phyloP scores from a whole-genome alignment of 1,284 basidiomycete genomes.

The Afroboletus lepidellus region DNA sequence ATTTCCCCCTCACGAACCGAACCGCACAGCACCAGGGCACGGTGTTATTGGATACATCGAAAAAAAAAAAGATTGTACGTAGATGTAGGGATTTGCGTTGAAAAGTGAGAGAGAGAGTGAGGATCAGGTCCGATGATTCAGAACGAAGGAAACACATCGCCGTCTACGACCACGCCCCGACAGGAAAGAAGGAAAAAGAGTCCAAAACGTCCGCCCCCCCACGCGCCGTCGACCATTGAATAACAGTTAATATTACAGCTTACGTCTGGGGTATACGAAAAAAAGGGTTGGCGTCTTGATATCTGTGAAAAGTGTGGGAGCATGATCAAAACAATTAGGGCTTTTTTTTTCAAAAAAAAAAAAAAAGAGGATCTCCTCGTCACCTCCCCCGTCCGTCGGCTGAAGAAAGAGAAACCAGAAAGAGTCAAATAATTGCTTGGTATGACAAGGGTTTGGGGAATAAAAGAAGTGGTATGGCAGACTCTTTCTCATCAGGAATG shows the following conservation, averaged over 20 bases:
- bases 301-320: neutral
- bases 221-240: neutral
- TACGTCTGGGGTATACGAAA: constrained; percentile 3
- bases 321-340: neutral
- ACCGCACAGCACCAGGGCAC: no score
- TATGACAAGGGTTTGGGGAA: constrained; percentile 14
- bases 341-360: neutral
- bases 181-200: no score
- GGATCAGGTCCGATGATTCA: no score
- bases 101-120: no score
- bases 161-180: no score
- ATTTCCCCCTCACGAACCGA: no score
- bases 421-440: constrained; percentile 15
- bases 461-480: constrained; percentile 8
- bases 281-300: neutral
- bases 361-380: constrained; percentile 3
- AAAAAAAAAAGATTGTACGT: no score
- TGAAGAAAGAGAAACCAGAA: constrained; percentile 3
- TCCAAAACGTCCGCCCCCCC: no score
- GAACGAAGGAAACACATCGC: no score
- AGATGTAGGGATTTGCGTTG: no score
- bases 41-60: no score
- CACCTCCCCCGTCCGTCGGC: constrained; percentile 10
- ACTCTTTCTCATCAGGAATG: constrained; percentile 31
- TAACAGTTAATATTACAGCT: constrained; percentile 5